Conservation (phyloP, 73 alveolate genomes). For the Symbiodinium pilosum region DNA sequence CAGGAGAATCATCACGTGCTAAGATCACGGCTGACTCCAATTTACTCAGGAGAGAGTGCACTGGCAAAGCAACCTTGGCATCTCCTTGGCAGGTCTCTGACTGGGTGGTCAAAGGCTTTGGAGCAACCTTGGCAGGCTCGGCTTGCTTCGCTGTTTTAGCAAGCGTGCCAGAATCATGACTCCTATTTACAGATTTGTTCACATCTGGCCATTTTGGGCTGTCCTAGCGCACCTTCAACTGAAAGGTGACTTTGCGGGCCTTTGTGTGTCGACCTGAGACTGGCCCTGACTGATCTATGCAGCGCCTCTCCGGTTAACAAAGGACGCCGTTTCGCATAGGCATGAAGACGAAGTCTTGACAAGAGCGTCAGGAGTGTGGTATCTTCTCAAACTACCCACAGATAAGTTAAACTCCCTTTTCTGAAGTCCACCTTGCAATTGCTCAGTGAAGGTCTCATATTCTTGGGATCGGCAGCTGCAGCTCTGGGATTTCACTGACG, state of each 20-base stretch:
- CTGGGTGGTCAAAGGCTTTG: conserved; percentile 92
- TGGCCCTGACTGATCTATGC: background rate
- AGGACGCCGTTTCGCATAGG: background rate
- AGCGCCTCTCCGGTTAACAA: background rate
- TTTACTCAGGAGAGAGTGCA: no score
- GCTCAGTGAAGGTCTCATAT: conserved; percentile 25
- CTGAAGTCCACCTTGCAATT: background rate
- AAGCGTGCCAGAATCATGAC: no score
- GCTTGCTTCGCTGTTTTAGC: no score
- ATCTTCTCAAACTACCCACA: no score
- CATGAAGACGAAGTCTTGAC: no score
- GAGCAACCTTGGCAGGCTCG: conserved; percentile 84
- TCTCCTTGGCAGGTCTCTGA: conserved; percentile 65
- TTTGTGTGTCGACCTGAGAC: conserved; percentile 38
- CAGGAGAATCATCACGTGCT: no score
- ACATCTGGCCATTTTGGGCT: background rate
- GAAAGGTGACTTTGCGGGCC: conserved; percentile 37
- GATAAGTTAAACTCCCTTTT: no score
- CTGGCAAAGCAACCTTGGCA: no score
- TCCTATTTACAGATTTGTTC: background rate
- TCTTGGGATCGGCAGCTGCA: conserved; percentile 79
- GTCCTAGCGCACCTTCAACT: background rate
- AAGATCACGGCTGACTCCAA: no score
- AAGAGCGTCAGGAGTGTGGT: no score
- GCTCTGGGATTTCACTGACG: conserved; percentile 49